Evolutionary conservation across 2,329 filamentous ascomycete genomes (phyloP), one percentile per base, ranked within the genome.

Genomic region (Penicillium sp.): DNA sequence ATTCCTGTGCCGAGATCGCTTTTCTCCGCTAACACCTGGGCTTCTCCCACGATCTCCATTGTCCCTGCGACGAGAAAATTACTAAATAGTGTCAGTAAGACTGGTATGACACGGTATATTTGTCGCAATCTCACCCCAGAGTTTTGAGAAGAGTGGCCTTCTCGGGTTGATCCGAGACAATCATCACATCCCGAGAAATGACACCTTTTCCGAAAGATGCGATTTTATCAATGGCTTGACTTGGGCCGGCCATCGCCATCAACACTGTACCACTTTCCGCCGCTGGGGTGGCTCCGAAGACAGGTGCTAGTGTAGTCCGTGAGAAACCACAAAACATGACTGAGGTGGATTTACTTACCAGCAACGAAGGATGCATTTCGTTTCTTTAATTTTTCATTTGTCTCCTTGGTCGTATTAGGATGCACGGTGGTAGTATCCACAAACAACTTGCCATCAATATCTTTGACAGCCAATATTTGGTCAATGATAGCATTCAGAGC

Each of bases 11-110:
- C 67, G 1, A 72, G 57, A 0, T 68, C 66, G 1, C 66, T 70
- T 50, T 70, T 71, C 19, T 73, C 71, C 2, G 70, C 70, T 35
- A 73, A 63, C 8, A 71, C 68, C 17, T 69, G 70, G 3, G 69
- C 68, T 51, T 73, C 70, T 6, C 64, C 65, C 0, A 73, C 58
- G 10, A 72, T 56, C 33, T 73, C 70, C 62, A 65, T 67, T 29
- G 65, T 47, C 19, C 61, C 60, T 8, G 62, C 63, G 1, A 58
- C 57, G 13, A 67, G 49, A 29, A 67, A 65, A 39, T 66, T 67
- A 3, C 63, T 65, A 21, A 6, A 5, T 6, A 12, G 1, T 44
- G 19, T 47, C 12, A 56, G 42, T 15, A 1, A 17, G 13, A 7
- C 19, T 17, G 4, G 2, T 7, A 6, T 21, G 21, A 8, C 19